phyloP scores from a whole-genome alignment of 768 basidiomycete genomes.

The Mrakia blollopis region DNA sequence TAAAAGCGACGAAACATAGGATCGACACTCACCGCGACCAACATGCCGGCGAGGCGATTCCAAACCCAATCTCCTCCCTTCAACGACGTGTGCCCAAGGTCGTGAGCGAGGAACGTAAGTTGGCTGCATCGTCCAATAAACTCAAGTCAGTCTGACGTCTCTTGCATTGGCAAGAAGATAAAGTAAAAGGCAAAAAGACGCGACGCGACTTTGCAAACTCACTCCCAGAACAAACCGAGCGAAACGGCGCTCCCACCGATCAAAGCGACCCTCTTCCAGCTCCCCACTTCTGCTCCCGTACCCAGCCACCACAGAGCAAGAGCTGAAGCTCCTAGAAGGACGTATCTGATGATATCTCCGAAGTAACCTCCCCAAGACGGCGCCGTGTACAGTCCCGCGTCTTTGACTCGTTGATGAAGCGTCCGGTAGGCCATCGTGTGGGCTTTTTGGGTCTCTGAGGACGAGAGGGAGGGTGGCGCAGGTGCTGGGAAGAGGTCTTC shows the following conservation, averaged over 20 bases:
- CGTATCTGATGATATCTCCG: conserved; percentile 76
- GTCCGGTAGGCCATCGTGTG: conserved; percentile 61
- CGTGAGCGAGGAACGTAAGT: conserved; percentile 64
- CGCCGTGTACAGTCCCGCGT: conserved; percentile 72
- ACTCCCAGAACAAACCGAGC: conserved; percentile 91
- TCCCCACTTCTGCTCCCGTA: conserved; percentile 2
- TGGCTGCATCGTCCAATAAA: neutral
- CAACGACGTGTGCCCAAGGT: conserved; percentile 90
- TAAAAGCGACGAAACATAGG: neutral
- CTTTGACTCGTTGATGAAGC: conserved; percentile 66
- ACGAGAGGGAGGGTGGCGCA: neutral
- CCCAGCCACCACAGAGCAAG: conserved; percentile 36
- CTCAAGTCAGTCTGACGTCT: neutral
- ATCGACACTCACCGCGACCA: conserved; percentile 51
- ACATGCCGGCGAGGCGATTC: conserved; percentile 72
- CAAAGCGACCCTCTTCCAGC: conserved; percentile 36
- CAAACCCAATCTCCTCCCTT: conserved; percentile 62
- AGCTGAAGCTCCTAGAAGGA: conserved; percentile 53
- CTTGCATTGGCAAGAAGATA: neutral
- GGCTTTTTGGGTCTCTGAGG: conserved; percentile 5
- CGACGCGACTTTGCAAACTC: conserved; percentile 44
- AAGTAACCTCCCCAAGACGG: conserved; percentile 76
- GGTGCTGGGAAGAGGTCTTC: conserved; percentile 25
- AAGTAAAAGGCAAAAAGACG: no score
- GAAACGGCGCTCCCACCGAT: conserved; percentile 59